Base-by-base conservation (phyloP, 225 moss, liverwort and hornwort genomes). In the Bryoerythrophyllum caledonicum region DNA sequence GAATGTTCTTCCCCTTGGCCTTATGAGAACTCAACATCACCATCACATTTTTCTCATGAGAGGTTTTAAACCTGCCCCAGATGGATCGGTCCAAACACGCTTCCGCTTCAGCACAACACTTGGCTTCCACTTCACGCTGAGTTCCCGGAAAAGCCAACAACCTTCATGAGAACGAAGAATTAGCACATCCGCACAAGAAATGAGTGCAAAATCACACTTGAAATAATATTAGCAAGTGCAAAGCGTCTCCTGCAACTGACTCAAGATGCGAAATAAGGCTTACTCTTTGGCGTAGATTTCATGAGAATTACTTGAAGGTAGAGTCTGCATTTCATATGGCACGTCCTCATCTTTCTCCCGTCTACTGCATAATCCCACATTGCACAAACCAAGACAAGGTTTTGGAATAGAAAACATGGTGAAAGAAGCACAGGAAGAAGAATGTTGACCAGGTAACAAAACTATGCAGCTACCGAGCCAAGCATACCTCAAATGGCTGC, bases 1-100 rank as follows among this genome's bases (percentile, higher is more conserved):
- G 66, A 63, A 87, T 80, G 28, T 32, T 73, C 74, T 87, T 87
- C 15, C 25, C 59, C 57, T 84, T 82, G 73, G 79, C 76, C 65
- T 79, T 75, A 55, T 67, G 76, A 73, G 68, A 15, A 48, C 72
- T 82, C 2, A 82, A 41, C 68, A 78, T 62, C 26, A 34, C 60
- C 7, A 53, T 67, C 37, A 76, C 19, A 27, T 70, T 63, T 19
- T 73, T 55, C 24, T 65, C 82, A 60, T 60, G 76, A 17, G 76
- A 73, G 65, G 48, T 60, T 61, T 85, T 82, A 12, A 82, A 76
- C 23, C 65, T 79, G 32, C 64, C 72, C 73, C 68, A 79, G 21
- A 8, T 1, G 37, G 61, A 76, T 76, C 60, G 76, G 40, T 64
- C 49, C 62, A 25, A 26, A 74, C 60, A 25, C 30, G 67, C 71